Evolutionary conservation across 139 green algal species (phyloP).

Genomic region (Desmodesmus armatus): DNA sequence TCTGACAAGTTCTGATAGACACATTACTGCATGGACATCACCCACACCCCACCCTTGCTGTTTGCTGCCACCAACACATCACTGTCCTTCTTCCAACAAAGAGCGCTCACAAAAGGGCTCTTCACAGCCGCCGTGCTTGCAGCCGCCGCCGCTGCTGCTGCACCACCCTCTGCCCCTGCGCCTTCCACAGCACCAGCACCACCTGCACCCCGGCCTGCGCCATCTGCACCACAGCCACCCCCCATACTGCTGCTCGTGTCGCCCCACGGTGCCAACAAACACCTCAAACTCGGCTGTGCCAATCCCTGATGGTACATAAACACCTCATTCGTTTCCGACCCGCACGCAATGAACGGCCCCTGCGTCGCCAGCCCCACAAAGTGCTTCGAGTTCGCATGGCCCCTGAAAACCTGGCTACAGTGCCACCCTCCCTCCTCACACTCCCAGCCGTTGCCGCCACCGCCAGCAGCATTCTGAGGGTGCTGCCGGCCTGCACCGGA

Average conservation of each 20-base stretch:
- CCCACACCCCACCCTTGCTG: conserved; percentile 54
- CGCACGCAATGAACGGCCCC: conserved; percentile 85
- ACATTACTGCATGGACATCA: conserved; percentile 47
- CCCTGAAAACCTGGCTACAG: conserved; percentile 65
- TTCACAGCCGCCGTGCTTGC: neutral
- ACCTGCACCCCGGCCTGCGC: too few species aligned
- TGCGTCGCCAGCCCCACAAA: conserved; percentile 92
- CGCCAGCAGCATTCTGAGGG: neutral
- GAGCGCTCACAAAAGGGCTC: conserved; percentile 55
- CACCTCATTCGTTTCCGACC: conserved; percentile 80
- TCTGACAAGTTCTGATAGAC: too few species aligned
- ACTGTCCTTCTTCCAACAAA: conserved; percentile 55
- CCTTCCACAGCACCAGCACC: too few species aligned
- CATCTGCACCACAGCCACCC: too few species aligned
- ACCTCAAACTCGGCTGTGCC: conserved; percentile 29
- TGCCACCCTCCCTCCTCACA: neutral
- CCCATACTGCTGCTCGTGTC: too few species aligned
- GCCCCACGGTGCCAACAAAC: conserved; percentile 8
- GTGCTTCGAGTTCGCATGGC: conserved; percentile 95
- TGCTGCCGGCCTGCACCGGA: neutral
- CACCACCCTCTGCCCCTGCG: neutral
- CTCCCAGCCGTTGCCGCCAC: neutral
- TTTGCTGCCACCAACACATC: conserved; percentile 60
- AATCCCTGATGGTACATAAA: conserved; percentile 58
- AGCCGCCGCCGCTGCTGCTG: neutral